A percentile compares a stretch with the other conserved stretches of the same genome.
Evolutionary conservation across 352 stramenopile species (phyloP).

Genomic region (Pythium dissotocum): DNA sequence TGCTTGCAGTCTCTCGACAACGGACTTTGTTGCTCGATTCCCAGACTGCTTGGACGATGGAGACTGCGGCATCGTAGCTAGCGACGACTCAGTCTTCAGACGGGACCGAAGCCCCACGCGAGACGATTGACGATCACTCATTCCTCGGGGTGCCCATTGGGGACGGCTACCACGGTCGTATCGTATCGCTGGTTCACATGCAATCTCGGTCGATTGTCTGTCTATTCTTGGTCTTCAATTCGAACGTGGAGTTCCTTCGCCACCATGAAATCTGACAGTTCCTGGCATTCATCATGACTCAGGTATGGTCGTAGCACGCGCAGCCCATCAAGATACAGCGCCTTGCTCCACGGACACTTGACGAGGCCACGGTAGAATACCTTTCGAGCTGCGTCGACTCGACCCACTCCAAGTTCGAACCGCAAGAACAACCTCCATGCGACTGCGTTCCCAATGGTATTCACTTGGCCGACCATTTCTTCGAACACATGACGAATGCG

Average conservation of each 20-base stretch:
- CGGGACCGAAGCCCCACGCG: background rate
- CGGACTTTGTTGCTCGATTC: background rate
- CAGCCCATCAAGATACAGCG: conserved; percentile 68
- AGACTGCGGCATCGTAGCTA: background rate
- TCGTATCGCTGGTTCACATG: background rate
- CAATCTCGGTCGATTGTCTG: background rate
- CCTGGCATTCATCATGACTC: conserved; percentile 52
- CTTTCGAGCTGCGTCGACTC: conserved; percentile 66
- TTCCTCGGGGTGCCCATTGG: background rate
- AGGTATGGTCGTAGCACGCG: conserved; percentile 66
- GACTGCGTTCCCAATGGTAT: conserved; percentile 55
- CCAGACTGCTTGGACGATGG: background rate
- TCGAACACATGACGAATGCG: conserved; percentile 68
- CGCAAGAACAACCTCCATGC: conserved; percentile 75
- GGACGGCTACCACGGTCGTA: too few relatives aligned
- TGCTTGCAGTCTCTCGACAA: conserved; percentile 19
- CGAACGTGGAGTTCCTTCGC: conserved; percentile 76
- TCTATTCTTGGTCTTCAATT: conserved; percentile 37
- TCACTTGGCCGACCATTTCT: conserved; percentile 53
- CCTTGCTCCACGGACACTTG: conserved; percentile 79
- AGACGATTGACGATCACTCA: background rate
- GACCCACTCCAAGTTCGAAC: conserved; percentile 74
- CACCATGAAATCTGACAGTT: conserved; percentile 68
- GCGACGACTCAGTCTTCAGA: background rate
- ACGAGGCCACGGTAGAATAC: conserved; percentile 75